Conservation (phyloP, 176 grass and related monocot genomes). For the Aegilops umbellulata region DNA sequence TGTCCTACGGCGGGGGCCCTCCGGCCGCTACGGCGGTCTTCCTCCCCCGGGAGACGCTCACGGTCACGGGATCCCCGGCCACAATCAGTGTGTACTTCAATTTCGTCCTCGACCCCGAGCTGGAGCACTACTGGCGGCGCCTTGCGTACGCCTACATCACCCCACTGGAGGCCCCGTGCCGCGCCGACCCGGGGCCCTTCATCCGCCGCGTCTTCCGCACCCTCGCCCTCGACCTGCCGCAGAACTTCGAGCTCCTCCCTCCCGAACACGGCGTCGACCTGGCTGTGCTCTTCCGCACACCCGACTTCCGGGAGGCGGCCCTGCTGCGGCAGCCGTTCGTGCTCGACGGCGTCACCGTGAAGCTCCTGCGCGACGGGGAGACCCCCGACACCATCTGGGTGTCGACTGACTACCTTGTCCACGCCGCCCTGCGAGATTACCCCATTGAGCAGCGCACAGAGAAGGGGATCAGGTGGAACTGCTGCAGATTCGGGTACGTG, state of each 20-base stretch:
- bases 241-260: not conserved
- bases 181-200: not conserved
- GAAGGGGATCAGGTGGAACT: not conserved
- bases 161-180: not conserved
- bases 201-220: not conserved
- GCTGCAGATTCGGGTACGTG: not conserved
- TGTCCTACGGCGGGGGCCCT: not conserved
- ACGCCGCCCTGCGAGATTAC: slow-evolving; percentile 9
- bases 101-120: not conserved
- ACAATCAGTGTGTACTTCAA: not conserved
- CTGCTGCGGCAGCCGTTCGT: slow-evolving; percentile 12
- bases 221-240: not conserved
- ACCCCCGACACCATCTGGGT: not conserved
- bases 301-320: not conserved
- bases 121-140: not conserved
- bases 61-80: not conserved
- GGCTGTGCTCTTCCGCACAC: not conserved
- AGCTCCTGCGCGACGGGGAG: not conserved
- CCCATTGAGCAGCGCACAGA: not conserved
- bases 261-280: not conserved
- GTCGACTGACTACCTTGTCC: not conserved
- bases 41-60: not conserved
- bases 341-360: not conserved
- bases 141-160: not conserved
- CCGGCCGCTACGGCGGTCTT: not conserved